Evolutionary conservation across 768 basidiomycete species (phyloP).

Genomic region (Dendrothele bispora): DNA sequence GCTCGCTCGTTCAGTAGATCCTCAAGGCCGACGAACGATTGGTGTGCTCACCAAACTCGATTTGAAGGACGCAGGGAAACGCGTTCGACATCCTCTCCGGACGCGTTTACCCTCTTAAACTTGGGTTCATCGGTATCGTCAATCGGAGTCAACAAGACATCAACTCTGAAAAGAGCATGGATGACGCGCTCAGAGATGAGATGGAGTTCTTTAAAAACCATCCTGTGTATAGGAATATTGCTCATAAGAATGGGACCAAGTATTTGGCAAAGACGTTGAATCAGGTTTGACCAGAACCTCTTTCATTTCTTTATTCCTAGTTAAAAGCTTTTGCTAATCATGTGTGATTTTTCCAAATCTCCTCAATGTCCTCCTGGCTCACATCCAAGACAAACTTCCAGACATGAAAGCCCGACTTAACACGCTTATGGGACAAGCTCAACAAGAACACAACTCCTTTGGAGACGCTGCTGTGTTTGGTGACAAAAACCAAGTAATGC

Average conservation of each 20-base stretch:
- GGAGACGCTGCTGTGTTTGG: constrained; percentile 92
- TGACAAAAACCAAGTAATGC: constrained; percentile 77
- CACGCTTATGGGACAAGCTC: constrained; percentile 98
- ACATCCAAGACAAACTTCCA: constrained; percentile 97
- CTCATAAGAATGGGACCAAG: constrained; percentile 97
- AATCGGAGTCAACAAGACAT: constrained; percentile 99
- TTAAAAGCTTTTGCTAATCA: too few relatives aligned
- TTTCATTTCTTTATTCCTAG: too few relatives aligned
- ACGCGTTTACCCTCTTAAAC: constrained; percentile 94
- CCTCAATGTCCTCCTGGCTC: constrained; percentile 84
- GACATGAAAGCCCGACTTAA: constrained; percentile 99
- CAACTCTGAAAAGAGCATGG: constrained; percentile 81
- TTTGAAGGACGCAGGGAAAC: constrained; percentile 97
- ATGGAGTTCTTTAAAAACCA: constrained; percentile 90
- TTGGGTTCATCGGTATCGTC: constrained; percentile 98
- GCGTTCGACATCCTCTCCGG: constrained; percentile 95
- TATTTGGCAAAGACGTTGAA: constrained; percentile 93
- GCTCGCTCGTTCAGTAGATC: constrained; percentile 92
- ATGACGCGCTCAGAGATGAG: constrained; percentile 82
- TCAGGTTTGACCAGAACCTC: constrained; percentile 74
- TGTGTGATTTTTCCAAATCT: too few relatives aligned
- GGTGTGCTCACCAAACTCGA: constrained; percentile 97
- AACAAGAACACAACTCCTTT: constrained; percentile 96
- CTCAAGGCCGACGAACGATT: constrained; percentile 94
- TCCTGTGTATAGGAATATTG: constrained; percentile 89